Evolutionary conservation across 2,329 filamentous ascomycete species (phyloP), one percentile per base, ranked within the genome.

Genomic region (Aspergillus spinulosporus): DNA sequence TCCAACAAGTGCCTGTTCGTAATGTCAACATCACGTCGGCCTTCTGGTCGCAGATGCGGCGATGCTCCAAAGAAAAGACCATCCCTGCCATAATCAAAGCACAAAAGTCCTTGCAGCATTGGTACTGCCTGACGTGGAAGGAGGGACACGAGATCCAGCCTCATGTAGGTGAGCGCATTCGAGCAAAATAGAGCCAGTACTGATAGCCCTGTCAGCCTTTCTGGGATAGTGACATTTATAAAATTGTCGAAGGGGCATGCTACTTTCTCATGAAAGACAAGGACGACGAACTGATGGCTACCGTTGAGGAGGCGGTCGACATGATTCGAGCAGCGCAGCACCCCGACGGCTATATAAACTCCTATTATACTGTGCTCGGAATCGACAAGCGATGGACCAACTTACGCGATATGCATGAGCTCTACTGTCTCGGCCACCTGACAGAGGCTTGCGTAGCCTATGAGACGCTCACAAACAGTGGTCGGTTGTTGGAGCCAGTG

Each of bases 201-300:
- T 21, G 9, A 43, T 14, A 2, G 14, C 9, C 11, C 1, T 12
- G 12, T 4, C 31, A 56, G 54, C 69, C 84, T 1, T 86, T 86
- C 64, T 86, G 83, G 83, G 84, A 86, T 62, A 78, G 74, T 0
- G 79, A 81, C 65, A 67, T 83, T 15, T 83, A 77, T 8, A 86
- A 86, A 68, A 85, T 83, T 82, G 83, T 86, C 49, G 84, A 87
- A 68, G 83, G 79, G 0, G 83, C 82, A 2, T 85, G 82, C 59
- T 86, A 86, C 60, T 79, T 84, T 26, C 52, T 65, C n/a, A 60
- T 69, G 84, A 6, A 64, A 62, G 29, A 76, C 11, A 69, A 77
- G 14, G 75, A 82, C 55, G 65, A 68, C 0, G 74, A 80, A 43
- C 71, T 85, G 51, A 77, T 82, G 52, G 67, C 67, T 1, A 82